Conservation (phyloP, 306 rosid genomes). For the Quercus cerris region DNA sequence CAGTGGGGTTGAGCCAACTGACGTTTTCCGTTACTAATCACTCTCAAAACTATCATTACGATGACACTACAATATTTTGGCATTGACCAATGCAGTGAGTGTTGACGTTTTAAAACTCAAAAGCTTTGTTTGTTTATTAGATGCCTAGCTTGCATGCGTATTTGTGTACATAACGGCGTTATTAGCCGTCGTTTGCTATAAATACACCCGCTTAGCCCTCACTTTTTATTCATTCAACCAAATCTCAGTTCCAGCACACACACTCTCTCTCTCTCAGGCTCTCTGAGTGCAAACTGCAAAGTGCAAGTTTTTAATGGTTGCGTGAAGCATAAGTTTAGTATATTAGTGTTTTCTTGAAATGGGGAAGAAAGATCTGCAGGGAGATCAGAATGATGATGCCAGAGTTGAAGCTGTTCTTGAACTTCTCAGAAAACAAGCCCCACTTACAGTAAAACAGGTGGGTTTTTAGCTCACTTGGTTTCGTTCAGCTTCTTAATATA, state of each 20-base stretch:
- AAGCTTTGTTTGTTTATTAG: not conserved
- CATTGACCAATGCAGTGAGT: constrained; percentile 43
- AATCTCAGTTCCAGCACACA: not conserved
- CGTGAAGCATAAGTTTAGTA: constrained; percentile 84
- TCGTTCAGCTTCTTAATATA: not conserved
- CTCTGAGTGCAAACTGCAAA: not conserved
- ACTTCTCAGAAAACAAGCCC: constrained; percentile 74
- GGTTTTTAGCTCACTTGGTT: not conserved
- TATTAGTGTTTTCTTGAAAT: constrained; percentile 57
- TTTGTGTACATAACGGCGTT: constrained; percentile 71
- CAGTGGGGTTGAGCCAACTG: constrained; percentile 21
- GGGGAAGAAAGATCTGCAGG: constrained; percentile 68
- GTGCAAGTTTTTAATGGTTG: constrained; percentile 44
- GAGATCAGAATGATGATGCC: constrained; percentile 29
- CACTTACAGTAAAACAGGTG: constrained; percentile 83
- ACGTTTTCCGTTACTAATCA: constrained; percentile 56
- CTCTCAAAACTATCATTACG: constrained; percentile 26
- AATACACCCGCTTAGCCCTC: constrained; percentile 27
- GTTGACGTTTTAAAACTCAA: constrained; percentile 40
- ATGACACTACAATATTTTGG: constrained; percentile 11
- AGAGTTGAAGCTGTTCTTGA: constrained; percentile 77
- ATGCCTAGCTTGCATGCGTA: constrained; percentile 12
- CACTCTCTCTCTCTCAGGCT: not conserved
- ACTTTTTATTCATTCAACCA: constrained; percentile 39
- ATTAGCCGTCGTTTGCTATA: constrained; percentile 57